Conservation (phyloP, 371 early-diverging fungal species). For the Actinomucor elegans region DNA sequence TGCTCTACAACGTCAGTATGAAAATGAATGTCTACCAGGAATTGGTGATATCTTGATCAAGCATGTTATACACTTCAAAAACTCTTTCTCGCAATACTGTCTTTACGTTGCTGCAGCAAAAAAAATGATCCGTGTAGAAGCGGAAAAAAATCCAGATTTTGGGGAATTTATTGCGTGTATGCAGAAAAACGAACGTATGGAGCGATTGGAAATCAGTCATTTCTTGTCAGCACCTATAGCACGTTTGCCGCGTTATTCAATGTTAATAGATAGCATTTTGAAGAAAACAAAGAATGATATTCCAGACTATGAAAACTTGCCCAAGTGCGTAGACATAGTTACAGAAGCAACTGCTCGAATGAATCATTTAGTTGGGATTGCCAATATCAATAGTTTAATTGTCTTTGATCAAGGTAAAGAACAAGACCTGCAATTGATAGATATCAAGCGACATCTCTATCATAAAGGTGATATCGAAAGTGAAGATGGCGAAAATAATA, state of each 20-base stretch:
- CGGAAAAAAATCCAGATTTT: slow-evolving; percentile 61
- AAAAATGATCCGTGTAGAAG: slow-evolving; percentile 73
- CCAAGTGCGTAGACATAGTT: slow-evolving; percentile 68
- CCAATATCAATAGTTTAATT: slow-evolving; percentile 34
- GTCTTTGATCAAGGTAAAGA: slow-evolving; percentile 35
- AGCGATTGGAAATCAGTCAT: slow-evolving; percentile 61
- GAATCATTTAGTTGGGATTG: slow-evolving; percentile 24
- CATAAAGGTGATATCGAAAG: slow-evolving; percentile 74
- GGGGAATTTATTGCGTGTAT: slow-evolving; percentile 67
- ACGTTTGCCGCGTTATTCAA: slow-evolving; percentile 85
- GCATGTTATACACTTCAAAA: slow-evolving; percentile 67
- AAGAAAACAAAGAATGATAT: slow-evolving; percentile 80
- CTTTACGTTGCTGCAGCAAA: slow-evolving; percentile 81
- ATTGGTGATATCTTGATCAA: slow-evolving; percentile 84
- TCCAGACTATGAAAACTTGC: slow-evolving; percentile 72
- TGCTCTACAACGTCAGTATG: slow-evolving; percentile 59
- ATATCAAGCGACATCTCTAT: slow-evolving; percentile 65
- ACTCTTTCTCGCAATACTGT: slow-evolving; percentile 82
- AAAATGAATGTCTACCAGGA: slow-evolving; percentile 63
- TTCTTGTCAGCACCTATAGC: slow-evolving; percentile 71
- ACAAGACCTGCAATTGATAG: slow-evolving; percentile 64
- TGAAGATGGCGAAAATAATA: slow-evolving; percentile 56
- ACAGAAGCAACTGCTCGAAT: slow-evolving; percentile 27
- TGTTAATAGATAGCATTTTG: slow-evolving; percentile 67
- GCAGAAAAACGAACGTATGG: slow-evolving; percentile 57